These are phyloP conservation scores for Coccomyxa subellipsoidea DNA, from an alignment of 163 green algal genomes.

Conservation along the genomic window DNA sequence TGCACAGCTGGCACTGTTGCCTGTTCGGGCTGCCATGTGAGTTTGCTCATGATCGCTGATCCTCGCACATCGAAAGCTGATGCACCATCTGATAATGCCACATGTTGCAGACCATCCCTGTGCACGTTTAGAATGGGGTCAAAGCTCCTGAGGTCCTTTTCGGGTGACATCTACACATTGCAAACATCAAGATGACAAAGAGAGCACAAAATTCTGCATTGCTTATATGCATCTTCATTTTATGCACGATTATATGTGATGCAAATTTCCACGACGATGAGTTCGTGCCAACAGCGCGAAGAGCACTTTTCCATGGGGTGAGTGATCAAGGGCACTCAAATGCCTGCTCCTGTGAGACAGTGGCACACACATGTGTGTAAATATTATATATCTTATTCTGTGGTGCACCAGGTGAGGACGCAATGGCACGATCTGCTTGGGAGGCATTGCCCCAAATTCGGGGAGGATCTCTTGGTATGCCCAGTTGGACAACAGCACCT, in stretches of 20 bases:
- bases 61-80: no score
- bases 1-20: not conserved
- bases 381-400: slow-evolving; percentile 9
- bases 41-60: no score
- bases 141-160: not conserved
- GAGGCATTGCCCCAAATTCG: slow-evolving; percentile 72
- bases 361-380: not conserved
- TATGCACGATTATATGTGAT: not conserved
- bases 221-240: not conserved
- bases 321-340: not conserved
- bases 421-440: slow-evolving; percentile 81
- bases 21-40: not conserved
- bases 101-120: no score
- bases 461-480: slow-evolving; percentile 40
- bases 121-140: no score
- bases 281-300: slow-evolving; percentile 63
- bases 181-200: not conserved
- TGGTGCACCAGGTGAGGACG: slow-evolving; percentile 58
- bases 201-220: not conserved
- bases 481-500: no score
- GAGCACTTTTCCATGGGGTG: slow-evolving; percentile 64
- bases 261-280: slow-evolving; percentile 44
- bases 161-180: not conserved
- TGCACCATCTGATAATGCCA: no score
- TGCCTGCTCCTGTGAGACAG: not conserved